Evolutionary conservation across 2,329 filamentous ascomycete genomes (phyloP), one percentile per base, ranked within the genome.

Genomic region (Epichloe coenophiala): DNA sequence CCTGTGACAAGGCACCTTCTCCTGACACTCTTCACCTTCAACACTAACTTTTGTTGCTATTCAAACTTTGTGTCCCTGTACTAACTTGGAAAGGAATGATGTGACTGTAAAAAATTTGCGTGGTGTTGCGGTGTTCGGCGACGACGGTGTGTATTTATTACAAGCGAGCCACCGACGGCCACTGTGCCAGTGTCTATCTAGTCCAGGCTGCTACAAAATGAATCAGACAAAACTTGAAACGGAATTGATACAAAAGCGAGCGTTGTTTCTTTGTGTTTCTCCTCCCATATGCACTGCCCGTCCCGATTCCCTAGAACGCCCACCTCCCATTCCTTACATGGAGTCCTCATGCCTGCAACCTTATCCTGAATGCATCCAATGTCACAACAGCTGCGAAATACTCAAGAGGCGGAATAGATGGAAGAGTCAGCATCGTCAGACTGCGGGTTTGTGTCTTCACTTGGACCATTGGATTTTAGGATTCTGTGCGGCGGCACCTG

Each of bases 1-100:
- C 68, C 68, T 70, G 61, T 71, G 68, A 71, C 68, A 70, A 67
- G 68, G 68, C 68, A 68, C 58, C 54, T 60, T 59, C 40, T 55
- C 50, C 63, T 63, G 62, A 65, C 48, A 57, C n/a, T 36, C 3
- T 42, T 3, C 45, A 46, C 13, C 7, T 23, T 9, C 2, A 19
- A 13, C 7, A 23, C 23, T 40, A 3, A 8, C 2, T 17, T 17
- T 43, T 47, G 5, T 47, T 2, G 27, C 12, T 35, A 2, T 17
- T 8, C n/a, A 13, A 3, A 4, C 15, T 8, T 36, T 45, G 12
- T 17, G 33, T n/a, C n/a, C 37, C 23, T 40, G 35, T 49, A 33
- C 54, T 56, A 44, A 56, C 27, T 21, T 23, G 6, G 37, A 42
- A 27, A 48, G 45, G 41, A 39, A 5, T n/a, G 17, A 44, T 38